Base-by-base conservation (phyloP, 441 rosid species). In the Erodium moschatum region DNA sequence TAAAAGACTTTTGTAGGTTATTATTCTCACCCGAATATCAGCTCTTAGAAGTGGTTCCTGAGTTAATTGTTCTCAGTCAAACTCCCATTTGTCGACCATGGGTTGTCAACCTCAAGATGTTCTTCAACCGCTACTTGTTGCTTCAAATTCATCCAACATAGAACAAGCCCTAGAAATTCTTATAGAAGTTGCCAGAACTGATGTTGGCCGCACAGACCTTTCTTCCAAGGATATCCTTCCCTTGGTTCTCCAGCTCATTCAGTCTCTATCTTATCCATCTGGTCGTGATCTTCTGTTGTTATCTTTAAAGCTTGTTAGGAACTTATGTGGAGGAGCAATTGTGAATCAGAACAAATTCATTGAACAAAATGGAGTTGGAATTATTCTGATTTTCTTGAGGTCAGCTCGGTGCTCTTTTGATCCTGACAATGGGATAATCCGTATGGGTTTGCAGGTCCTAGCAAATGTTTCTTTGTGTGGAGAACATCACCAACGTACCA, bases 241-340 rank as follows among this genome's bases (percentile, higher is more conserved):
- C 0, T 44, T 65, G 31, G 78, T 83, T 7, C 81, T 93, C 5
- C 68, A 66, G 58, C 87, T 91, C 64, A 70, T 48, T 65, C 78
- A 73, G 64, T 82, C 77, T 58, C 76, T 84, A 12, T 72, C 72
- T 20, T 68, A 72, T 42, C 65, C 78, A 1, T 73, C 84, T 63
- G 61, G 72, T 24, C 75, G 70, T 31, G 70, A 75, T 35, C 73
- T 70, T 48, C 84, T 89, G 13, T 11, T 58, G 0, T 85, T 81
- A 60, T 76, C 86, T 38, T 64, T 85, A 4, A 93, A 84, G 70
- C 79, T 93, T 75, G 80, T 85, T 31, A 82, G 97, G 11, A 93
- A 89, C 74, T 80, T 90, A 2, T 89, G 89, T 72, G 95, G 97
- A 1, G 93, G 96, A 12, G 97, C 89, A 44, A n/a, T 70, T 44